Evolutionary conservation across 768 basidiomycete genomes (phyloP), one percentile per base, ranked within the genome.

Genomic region (Dentipellis sp.): DNA sequence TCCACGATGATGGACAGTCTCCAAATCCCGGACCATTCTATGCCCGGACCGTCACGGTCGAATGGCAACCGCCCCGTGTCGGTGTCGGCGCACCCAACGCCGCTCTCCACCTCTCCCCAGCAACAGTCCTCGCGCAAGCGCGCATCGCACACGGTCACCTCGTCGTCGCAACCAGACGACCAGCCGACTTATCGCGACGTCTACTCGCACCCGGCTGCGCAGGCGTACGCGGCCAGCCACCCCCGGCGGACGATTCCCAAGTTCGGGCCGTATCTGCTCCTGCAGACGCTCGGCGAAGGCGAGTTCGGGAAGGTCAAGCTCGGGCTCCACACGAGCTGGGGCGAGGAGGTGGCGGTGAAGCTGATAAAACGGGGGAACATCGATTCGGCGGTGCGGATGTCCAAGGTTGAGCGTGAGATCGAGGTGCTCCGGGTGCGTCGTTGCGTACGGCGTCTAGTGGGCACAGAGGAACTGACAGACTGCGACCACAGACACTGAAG

Each of bases 261-360:
- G 70, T 98, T 99, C 63, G 97, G 97, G 0, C 93, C 94, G 0
- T 99, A 99, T 70, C 76, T 98, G 10, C 79, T 98, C 39, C 76
- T 99, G 16, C 94, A 98, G 69, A 98, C 97, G 0, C 78, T 99
- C 17, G 97, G 97, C 47, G 95, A 99, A 72, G 95, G 95, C 62
- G 95, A 98, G 74, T 97, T 97, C 66, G 94, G 94, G 48, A 98
- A 98, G 69, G 94, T 98, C 73, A 98, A 97, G 69, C 82, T 98
- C n/a, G 95, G 95, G 5, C 76, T 98, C 53, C 95, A 98, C 65
- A 78, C 77, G 62, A 84, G 89, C 62, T 97, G 89, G 84, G 94
- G 92, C 34, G 94, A 97, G 69, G 95, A 97, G 68, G 94, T 95
- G n/a, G 95, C 95, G 11, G 94, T 97, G 65, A 99, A 99, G 75